phyloP scores from a whole-genome alignment of 805 yeast species.

The Kuraishia molischiana region DNA sequence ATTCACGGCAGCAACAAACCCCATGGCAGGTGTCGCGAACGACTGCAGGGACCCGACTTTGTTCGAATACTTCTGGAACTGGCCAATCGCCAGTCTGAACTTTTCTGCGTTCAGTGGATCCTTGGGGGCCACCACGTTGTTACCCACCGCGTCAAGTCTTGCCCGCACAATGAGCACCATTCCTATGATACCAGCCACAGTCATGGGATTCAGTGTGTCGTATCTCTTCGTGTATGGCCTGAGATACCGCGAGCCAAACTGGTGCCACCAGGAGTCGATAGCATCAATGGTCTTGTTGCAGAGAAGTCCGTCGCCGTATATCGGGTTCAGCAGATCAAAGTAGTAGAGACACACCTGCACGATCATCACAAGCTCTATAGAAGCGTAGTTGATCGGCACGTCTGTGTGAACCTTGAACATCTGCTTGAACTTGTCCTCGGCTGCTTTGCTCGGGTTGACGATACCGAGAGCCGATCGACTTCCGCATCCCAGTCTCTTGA shows the following conservation, averaged over 20 bases:
- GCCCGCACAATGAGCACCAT: slow-evolving; percentile 58
- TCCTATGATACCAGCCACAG: slow-evolving; percentile 71
- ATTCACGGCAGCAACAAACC: background rate
- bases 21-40: background rate
- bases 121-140: slow-evolving; percentile 54
- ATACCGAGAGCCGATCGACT: slow-evolving; percentile 75
- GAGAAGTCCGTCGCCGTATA: slow-evolving; percentile 73
- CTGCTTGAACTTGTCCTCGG: slow-evolving; percentile 73
- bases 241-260: slow-evolving; percentile 46
- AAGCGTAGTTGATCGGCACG: slow-evolving; percentile 56
- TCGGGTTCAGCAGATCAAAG: slow-evolving; percentile 61
- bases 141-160: slow-evolving; percentile 49
- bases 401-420: slow-evolving; percentile 49
- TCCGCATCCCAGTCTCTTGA: slow-evolving; percentile 71
- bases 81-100: slow-evolving; percentile 57
- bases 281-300: slow-evolving; percentile 74
- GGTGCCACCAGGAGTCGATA: slow-evolving; percentile 71
- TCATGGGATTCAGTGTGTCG: slow-evolving; percentile 50
- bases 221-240: slow-evolving; percentile 11
- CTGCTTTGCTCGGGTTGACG: slow-evolving; percentile 64
- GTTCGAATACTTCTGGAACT: slow-evolving; percentile 51
- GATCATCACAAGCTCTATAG: slow-evolving; percentile 60
- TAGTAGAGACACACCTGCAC: slow-evolving; percentile 72
- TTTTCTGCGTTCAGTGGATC: slow-evolving; percentile 76
- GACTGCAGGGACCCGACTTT: background rate